Base-by-base conservation (phyloP, 2,329 filamentous ascomycete genomes). In the Trichoderma harzianum region DNA sequence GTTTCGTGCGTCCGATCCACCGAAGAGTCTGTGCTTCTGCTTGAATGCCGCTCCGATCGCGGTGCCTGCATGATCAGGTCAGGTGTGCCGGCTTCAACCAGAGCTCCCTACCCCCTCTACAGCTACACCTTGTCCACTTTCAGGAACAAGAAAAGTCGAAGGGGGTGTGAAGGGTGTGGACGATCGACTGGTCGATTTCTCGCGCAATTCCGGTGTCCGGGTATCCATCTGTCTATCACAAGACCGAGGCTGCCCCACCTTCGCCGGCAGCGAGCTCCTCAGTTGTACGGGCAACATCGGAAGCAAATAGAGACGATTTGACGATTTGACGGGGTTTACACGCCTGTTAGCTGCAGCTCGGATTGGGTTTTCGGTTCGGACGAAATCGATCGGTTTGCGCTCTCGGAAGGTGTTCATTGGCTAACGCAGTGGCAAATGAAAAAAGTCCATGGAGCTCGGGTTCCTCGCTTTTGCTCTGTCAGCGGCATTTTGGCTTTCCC, bases 61-160 rank as follows among this genome's bases (percentile, higher is more conserved):
- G 69, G 69, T 71, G 69, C 69, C 61, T 71, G 69, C 61, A 66
- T 71, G 69, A 71, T 60, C 62, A 51, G 16, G 69, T 71, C 69
- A 71, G 39, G 39, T 62, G 67, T 62, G 51, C 53, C 60, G 66
- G 39, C 39, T 24, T 26, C 36, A 4, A 51, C n/a, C 39, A 69
- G 55, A 62, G 39, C 28, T 36, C 12, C 39, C 18, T 18, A 18
- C 24, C 28, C 66, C 16, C 65, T 32, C 43, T 28, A 18, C 28
- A 8, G 5, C 16, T 30, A 57, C 58, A 21, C n/a, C 32, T 64
- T 58, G 28, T n/a, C 32, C 60, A 26, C 60, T 58, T 36, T 70
- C 68, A 63, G 60, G 68, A 64, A 63, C 60, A 55, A 57, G 32
- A 36, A 36, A 55, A 39, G 43, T 2, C 11, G 11, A 3, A n/a